phyloP scores from a whole-genome alignment of 2,329 filamentous ascomycete genomes.

The Fonsecaea pedrosoi region DNA sequence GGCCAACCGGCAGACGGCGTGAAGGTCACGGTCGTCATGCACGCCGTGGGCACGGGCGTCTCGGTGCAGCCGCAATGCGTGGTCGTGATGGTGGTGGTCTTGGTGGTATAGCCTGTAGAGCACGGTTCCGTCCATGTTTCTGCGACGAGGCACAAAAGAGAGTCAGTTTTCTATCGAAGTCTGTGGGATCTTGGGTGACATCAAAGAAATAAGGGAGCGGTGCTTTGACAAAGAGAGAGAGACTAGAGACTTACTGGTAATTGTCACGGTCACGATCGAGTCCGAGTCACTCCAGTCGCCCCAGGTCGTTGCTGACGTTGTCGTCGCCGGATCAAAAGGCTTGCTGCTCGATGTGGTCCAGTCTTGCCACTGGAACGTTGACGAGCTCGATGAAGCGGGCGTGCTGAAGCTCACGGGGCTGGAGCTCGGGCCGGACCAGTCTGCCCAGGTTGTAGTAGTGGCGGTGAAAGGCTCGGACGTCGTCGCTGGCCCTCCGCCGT shows the following conservation, averaged over 20 bases:
- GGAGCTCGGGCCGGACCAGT: conserved; percentile 8
- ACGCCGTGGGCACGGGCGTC: conserved; percentile 26
- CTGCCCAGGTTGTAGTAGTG: conserved; percentile 7
- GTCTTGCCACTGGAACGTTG: conserved; percentile 3
- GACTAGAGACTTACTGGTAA: not conserved
- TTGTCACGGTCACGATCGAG: conserved; percentile 6
- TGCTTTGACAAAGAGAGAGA: not conserved
- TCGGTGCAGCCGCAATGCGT: conserved; percentile 30
- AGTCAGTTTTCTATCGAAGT: not conserved
- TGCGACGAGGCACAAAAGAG: not conserved
- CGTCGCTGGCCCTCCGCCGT: conserved; percentile 14
- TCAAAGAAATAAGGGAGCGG: not conserved
- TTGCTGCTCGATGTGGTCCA: conserved; percentile 1
- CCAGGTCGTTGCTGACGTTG: conserved; percentile 4
- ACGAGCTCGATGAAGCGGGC: conserved; percentile 1
- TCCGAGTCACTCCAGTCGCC: conserved; percentile 13
- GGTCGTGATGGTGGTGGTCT: conserved; percentile 26
- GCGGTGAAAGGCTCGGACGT: not conserved
- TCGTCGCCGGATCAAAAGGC: not conserved
- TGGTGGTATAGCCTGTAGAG: conserved; percentile 23
- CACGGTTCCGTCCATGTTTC: conserved; percentile 25
- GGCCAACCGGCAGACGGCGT: conserved; percentile 24
- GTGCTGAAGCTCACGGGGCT: not conserved
- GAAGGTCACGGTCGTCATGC: conserved; percentile 25
- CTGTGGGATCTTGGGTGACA: not conserved